Evolutionary conservation across 148 eudicot genomes (phyloP), one percentile per base, ranked within the genome.

Genomic region (Arbutus unedo): DNA sequence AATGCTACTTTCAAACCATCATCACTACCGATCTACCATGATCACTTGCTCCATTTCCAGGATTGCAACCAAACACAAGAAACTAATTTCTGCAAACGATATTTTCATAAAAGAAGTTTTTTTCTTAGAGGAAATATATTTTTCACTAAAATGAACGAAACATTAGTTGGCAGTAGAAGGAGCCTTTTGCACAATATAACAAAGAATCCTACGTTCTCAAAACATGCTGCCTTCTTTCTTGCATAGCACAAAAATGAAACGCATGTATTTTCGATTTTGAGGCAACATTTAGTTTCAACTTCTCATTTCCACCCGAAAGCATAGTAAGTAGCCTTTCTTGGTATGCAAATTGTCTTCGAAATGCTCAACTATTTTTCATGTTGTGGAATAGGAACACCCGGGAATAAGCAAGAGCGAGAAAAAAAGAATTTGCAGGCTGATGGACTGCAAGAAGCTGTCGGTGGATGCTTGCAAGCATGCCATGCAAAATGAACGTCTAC

Each of bases 391-490:
- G 98, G 98, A 92, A 80, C 98, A 93, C 82, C 91, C 93, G 7
- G 89, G 85, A n/a, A 89, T 95, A 59, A 87, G 84, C 84, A 92
- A 95, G 86, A 91, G 92, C 54, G 98, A 95, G 66, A 89, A 85
- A 67, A 92, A 92, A 89, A 89, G 84, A 86, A 88, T 95, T 43
- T 95, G 98, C 91, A 87, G 87, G 84, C 85, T 93, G 59, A 93
- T 95, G 98, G 96, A 95, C 83, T 92, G 98, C 90, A 86, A 84
- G 84, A 95, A 95, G 84, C 91, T 95, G 53, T 92, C 98, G 59
- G 90, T 79, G 10, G 98, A 91, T 10, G 98, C 98, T 2, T 93
- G 98, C 83, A 86, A 86, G 11, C 98, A 95, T 18, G 98, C 98
- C 0, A 93, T 92, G 8, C 98, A 95, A 70, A 95, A 95, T 8